Evolutionary conservation across 108 stramenopile species (phyloP).

Genomic region (Fragilaria crotonensis): DNA sequence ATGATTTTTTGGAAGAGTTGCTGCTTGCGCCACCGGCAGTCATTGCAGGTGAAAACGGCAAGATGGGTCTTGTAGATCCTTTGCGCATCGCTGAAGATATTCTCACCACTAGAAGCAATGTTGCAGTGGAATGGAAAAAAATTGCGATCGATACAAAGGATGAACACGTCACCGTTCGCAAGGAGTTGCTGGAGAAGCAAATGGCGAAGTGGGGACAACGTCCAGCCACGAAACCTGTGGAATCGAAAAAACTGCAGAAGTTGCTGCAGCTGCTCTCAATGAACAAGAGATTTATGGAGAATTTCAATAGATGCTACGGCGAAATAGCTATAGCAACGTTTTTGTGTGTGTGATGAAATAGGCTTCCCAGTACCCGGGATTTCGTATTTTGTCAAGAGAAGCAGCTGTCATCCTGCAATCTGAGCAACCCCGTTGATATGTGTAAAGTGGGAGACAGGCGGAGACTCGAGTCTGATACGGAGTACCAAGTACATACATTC

Average conservation of each 20-base stretch:
- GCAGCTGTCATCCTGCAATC: no score
- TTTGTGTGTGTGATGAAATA: no score
- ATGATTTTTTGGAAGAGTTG: slow-evolving; percentile 63
- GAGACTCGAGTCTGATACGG: no score
- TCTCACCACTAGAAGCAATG: slow-evolving; percentile 43
- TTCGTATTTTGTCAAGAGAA: no score
- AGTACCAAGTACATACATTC: no score
- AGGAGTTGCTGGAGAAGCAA: slow-evolving; percentile 24
- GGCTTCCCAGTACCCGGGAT: no score
- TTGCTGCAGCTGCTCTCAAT: background rate
- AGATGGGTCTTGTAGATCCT: slow-evolving; percentile 41
- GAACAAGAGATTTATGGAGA: background rate
- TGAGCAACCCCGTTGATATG: no score
- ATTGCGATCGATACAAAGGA: slow-evolving; percentile 28
- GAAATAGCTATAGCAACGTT: no score
- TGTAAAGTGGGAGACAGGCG: no score
- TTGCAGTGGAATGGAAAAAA: slow-evolving; percentile 55
- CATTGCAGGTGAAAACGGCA: slow-evolving; percentile 16
- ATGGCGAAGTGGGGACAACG: slow-evolving; percentile 16
- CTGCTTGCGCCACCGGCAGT: slow-evolving; percentile 51
- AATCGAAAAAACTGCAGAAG: background rate
- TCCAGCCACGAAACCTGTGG: background rate
- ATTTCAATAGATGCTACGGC: slow-evolving; percentile 2
- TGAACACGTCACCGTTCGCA: slow-evolving; percentile 59
- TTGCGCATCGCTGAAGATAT: slow-evolving; percentile 49